Conservation (phyloP, 495 filamentous ascomycete genomes). For the Xeromyces bisporus region DNA sequence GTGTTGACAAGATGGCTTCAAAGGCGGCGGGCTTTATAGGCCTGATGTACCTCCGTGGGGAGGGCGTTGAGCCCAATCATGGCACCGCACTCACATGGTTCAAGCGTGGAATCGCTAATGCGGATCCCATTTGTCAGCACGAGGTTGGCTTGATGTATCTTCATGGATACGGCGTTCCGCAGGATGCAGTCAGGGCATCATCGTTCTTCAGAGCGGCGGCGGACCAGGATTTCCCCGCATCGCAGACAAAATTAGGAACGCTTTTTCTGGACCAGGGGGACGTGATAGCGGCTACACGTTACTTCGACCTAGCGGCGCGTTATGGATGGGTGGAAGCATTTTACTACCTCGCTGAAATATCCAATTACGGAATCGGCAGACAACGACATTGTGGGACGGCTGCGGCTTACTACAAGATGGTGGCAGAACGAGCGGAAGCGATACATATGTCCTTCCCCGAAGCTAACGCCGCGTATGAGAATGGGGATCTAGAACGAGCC, state of each 20-base stretch:
- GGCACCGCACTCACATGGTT: constrained; percentile 73
- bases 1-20: constrained; percentile 68
- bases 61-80: constrained; percentile 70
- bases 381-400: constrained; percentile 70
- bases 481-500: constrained; percentile 73
- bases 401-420: constrained; percentile 82
- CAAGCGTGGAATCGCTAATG: constrained; percentile 56
- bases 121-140: constrained; percentile 75
- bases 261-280: constrained; percentile 87
- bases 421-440: constrained; percentile 75
- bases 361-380: constrained; percentile 60
- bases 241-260: constrained; percentile 68
- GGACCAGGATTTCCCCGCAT: constrained; percentile 66
- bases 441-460: constrained; percentile 74
- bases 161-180: constrained; percentile 60
- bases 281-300: constrained; percentile 53
- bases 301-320: constrained; percentile 84
- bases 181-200: constrained; percentile 56
- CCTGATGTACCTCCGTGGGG: constrained; percentile 82
- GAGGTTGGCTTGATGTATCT: constrained; percentile 76
- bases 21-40: constrained; percentile 88
- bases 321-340: constrained; percentile 83
- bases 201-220: constrained; percentile 70
- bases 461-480: constrained; percentile 68
- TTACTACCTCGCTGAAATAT: constrained; percentile 89